Evolutionary conservation across 2,329 filamentous ascomycete species (phyloP).

Genomic region (Fusarium nygamai): DNA sequence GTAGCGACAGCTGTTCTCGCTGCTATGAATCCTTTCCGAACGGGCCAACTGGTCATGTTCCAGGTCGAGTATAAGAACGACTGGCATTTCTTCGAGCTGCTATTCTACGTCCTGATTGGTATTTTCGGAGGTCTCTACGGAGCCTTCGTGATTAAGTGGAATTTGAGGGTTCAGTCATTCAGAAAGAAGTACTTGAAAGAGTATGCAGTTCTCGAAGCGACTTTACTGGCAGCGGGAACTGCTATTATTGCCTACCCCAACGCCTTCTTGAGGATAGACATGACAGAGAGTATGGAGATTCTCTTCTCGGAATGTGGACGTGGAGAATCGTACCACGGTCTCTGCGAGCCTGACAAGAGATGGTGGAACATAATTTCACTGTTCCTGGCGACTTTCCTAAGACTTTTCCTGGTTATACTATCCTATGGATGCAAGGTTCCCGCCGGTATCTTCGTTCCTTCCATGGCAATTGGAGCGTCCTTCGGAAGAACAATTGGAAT

Average conservation of each 20-base stretch:
- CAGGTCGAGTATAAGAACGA: slow-evolving; percentile 94
- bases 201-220: slow-evolving; percentile 88
- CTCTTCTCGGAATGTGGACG: slow-evolving; percentile 94
- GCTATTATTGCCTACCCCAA: slow-evolving; percentile 97
- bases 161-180: slow-evolving; percentile 88
- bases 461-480: slow-evolving; percentile 95
- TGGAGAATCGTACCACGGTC: slow-evolving; percentile 84
- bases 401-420: slow-evolving; percentile 87
- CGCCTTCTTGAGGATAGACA: slow-evolving; percentile 93
- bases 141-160: slow-evolving; percentile 98
- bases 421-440: slow-evolving; percentile 99
- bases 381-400: slow-evolving; percentile 79
- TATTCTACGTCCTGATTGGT: slow-evolving; percentile 92
- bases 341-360: slow-evolving; percentile 83
- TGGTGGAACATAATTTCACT: slow-evolving; percentile 83
- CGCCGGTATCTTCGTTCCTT: slow-evolving; percentile 96
- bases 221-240: slow-evolving; percentile 82
- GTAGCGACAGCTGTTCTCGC: slow-evolving; percentile 93
- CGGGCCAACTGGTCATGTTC: slow-evolving; percentile 99
- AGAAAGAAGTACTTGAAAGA: slow-evolving; percentile 89
- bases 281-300: slow-evolving; percentile 99
- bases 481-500: slow-evolving; percentile 97
- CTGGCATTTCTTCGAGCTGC: slow-evolving; percentile 97
- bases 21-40: slow-evolving; percentile 97
- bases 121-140: slow-evolving; percentile 95